Conservation (phyloP, 805 yeast species). For the Metschnikowia corniflorae region DNA sequence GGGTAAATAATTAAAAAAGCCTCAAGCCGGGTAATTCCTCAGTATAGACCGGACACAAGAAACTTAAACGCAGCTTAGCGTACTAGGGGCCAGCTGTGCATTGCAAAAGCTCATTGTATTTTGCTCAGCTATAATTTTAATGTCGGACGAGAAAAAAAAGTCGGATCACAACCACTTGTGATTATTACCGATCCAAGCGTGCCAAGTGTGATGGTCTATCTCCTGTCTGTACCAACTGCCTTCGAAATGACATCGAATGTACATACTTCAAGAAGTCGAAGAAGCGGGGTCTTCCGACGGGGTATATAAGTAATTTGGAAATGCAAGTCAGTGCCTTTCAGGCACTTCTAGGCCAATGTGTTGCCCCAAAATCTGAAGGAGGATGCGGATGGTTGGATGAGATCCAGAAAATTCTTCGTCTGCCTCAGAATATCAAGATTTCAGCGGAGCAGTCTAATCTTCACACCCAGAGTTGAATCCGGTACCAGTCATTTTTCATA, state of each 20-base stretch:
- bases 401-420: neutral
- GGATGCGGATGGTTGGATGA: neutral
- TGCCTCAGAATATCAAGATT: neutral
- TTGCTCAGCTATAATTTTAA: too few relatives aligned
- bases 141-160: constrained; percentile 10
- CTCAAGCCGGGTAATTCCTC: too few relatives aligned
- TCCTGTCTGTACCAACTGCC: constrained; percentile 22
- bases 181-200: constrained; percentile 21
- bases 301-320: constrained; percentile 22
- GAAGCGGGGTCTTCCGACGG: constrained; percentile 22
- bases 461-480: too few relatives aligned
- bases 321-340: constrained; percentile 18
- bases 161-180: constrained; percentile 25
- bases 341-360: constrained; percentile 11
- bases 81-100: too few relatives aligned
- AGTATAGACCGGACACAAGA: too few relatives aligned
- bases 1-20: too few relatives aligned
- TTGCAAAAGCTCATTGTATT: too few relatives aligned
- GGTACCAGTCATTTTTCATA: too few relatives aligned
- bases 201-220: constrained; percentile 24
- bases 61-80: too few relatives aligned
- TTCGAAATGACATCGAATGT: constrained; percentile 14
- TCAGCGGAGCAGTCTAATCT: neutral
- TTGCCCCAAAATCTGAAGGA: constrained; percentile 1
- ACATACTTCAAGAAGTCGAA: constrained; percentile 18